Evolutionary conservation across 1,284 basidiomycete genomes (phyloP).

Genomic region (Taiwanofungus camphoratus): DNA sequence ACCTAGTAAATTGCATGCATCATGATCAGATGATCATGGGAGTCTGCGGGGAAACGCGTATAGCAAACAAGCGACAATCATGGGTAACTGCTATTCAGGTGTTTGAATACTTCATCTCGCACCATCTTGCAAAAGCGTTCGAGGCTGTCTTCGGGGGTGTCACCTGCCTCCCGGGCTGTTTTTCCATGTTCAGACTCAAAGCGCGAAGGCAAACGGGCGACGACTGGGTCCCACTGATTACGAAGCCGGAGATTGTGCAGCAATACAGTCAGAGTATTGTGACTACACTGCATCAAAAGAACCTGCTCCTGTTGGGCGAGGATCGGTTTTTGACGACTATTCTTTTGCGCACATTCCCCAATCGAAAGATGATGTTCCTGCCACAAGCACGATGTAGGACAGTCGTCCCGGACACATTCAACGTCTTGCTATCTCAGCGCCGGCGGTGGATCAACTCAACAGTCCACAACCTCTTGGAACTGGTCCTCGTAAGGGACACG

Average conservation of each 20-base stretch:
- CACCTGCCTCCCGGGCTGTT: conserved; percentile 97
- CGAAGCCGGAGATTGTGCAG: conserved; percentile 95
- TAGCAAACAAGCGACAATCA: conserved; percentile 95
- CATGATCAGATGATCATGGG: conserved; percentile 99
- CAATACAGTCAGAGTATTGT: conserved; percentile 96
- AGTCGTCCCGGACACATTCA: conserved; percentile 94
- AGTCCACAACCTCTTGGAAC: conserved; percentile 98
- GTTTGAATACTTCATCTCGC: conserved; percentile 99
- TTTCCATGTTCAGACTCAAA: conserved; percentile 99
- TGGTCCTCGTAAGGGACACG: conserved; percentile 93
- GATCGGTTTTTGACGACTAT: conserved; percentile 98
- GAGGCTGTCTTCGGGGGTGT: conserved; percentile 99
- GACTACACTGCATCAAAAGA: conserved; percentile 96
- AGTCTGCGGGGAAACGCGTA: conserved; percentile 96
- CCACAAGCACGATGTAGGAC: conserved; percentile 95
- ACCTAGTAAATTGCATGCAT: conserved; percentile 96
- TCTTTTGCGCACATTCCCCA: conserved; percentile 93
- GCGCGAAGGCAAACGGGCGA: conserved; percentile 83
- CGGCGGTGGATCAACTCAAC: conserved; percentile 99
- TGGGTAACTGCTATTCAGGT: conserved; percentile 99
- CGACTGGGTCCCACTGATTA: conserved; percentile 97
- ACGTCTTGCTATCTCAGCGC: conserved; percentile 90
- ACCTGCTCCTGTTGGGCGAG: conserved; percentile 92
- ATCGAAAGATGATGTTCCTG: conserved; percentile 99
- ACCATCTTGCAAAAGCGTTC: conserved; percentile 97